A percentile compares a stretch with the other conserved stretches of the same genome.
phyloP scores from a whole-genome alignment of 2,329 filamentous ascomycete species.

The Cercospora brassicicola region DNA sequence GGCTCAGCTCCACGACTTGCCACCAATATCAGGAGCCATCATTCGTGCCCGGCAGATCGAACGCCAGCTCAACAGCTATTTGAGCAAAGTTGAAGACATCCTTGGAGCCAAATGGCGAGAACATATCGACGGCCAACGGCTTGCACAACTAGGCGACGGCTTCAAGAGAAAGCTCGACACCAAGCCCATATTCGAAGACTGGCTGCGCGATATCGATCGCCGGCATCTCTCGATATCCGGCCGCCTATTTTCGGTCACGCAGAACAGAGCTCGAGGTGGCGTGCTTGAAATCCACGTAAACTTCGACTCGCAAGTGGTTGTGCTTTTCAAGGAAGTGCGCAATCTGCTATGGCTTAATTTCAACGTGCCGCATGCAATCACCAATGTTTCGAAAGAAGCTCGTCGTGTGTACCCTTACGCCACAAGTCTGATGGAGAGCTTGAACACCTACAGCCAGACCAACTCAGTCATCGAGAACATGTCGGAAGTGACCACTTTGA shows the following conservation, averaged over 20 bases:
- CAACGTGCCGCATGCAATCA: slow-evolving; percentile 89
- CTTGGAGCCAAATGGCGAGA: slow-evolving; percentile 92
- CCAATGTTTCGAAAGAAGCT: slow-evolving; percentile 96
- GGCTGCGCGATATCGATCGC: slow-evolving; percentile 85
- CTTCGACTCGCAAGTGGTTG: slow-evolving; percentile 96
- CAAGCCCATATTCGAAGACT: slow-evolving; percentile 88
- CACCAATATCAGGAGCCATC: slow-evolving; percentile 93
- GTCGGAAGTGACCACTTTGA: slow-evolving; percentile 80
- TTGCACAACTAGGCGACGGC: slow-evolving; percentile 84
- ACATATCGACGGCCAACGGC: slow-evolving; percentile 90
- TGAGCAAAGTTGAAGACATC: slow-evolving; percentile 99
- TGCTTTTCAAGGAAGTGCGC: slow-evolving; percentile 95
- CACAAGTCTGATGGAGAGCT: slow-evolving; percentile 97
- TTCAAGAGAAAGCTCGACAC: slow-evolving; percentile 97
- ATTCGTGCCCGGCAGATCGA: slow-evolving; percentile 98
- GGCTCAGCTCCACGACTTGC: slow-evolving; percentile 93
- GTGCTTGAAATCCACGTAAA: slow-evolving; percentile 87
- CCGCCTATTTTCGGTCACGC: slow-evolving; percentile 83
- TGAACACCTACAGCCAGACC: slow-evolving; percentile 89
- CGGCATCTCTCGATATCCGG: slow-evolving; percentile 90
- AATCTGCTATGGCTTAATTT: slow-evolving; percentile 95
- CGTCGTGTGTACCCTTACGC: slow-evolving; percentile 97
- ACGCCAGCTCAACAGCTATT: slow-evolving; percentile 89
- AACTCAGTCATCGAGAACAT: slow-evolving; percentile 80
- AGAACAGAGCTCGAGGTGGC: slow-evolving; percentile 87